Conservation (phyloP, 768 basidiomycete genomes). For the Lactarius vividus region DNA sequence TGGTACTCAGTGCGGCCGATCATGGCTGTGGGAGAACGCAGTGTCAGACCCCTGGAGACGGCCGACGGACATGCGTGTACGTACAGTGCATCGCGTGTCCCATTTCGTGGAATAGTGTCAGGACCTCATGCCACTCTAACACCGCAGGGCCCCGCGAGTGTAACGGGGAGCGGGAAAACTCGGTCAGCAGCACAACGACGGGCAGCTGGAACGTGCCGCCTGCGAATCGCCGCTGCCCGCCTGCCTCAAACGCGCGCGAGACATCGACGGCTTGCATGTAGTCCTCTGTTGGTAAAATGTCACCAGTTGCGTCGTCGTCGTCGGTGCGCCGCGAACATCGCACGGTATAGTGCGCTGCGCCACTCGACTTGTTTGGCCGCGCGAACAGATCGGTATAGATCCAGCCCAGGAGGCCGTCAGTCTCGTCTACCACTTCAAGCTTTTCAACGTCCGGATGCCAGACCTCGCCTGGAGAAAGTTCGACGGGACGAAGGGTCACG, state of each 20-base stretch:
- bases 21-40: conserved; percentile 65
- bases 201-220: conserved; percentile 83
- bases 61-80: too few species aligned
- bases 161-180: conserved; percentile 64
- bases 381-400: conserved; percentile 93
- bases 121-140: conserved; percentile 89
- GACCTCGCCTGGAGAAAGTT: conserved; percentile 70
- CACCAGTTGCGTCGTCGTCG: conserved; percentile 77
- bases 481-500: conserved; percentile 70
- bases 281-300: conserved; percentile 45
- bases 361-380: conserved; percentile 78
- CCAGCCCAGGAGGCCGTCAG: conserved; percentile 84
- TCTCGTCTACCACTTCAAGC: conserved; percentile 89
- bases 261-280: conserved; percentile 37
- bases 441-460: conserved; percentile 91
- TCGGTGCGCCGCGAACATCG: conserved; percentile 91
- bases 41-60: conserved; percentile 1
- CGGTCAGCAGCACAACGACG: conserved; percentile 86
- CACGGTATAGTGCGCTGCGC: conserved; percentile 97
- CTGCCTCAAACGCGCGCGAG: conserved; percentile 61
- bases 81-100: conserved; percentile 98
- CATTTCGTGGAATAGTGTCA: conserved; percentile 98
- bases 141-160: conserved; percentile 62
- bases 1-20: conserved; percentile 96
- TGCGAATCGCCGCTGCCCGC: conserved; percentile 57